Evolutionary conservation across 2,329 filamentous ascomycete species (phyloP).

Genomic region (Fusarium chaquense): DNA sequence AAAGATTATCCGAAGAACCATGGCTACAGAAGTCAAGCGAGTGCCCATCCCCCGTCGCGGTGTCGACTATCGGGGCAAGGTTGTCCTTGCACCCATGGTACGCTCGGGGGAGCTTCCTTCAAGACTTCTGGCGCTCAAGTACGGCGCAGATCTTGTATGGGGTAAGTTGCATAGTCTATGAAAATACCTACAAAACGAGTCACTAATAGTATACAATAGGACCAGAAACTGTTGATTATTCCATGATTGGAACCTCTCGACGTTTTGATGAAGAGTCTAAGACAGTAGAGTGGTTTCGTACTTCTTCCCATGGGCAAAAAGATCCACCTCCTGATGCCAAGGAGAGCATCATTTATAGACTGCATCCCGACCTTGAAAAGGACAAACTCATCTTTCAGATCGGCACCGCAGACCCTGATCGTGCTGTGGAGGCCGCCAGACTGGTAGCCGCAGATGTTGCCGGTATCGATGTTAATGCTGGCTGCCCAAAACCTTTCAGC

Average conservation of each 20-base stretch:
- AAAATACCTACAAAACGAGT: background rate
- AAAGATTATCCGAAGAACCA: slow-evolving; percentile 61
- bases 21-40: slow-evolving; percentile 70
- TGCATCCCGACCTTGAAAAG: slow-evolving; percentile 82
- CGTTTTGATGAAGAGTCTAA: slow-evolving; percentile 79
- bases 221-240: slow-evolving; percentile 92
- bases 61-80: slow-evolving; percentile 92
- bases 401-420: slow-evolving; percentile 84
- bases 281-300: slow-evolving; percentile 86
- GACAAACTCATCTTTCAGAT: slow-evolving; percentile 88
- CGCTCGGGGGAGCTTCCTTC: slow-evolving; percentile 96
- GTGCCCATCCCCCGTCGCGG: slow-evolving; percentile 89
- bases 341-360: slow-evolving; percentile 82
- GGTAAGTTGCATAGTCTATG: slow-evolving; percentile 63
- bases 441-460: slow-evolving; percentile 88
- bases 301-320: slow-evolving; percentile 76
- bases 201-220: slow-evolving; percentile 60
- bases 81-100: slow-evolving; percentile 98
- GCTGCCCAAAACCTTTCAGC: slow-evolving; percentile 98
- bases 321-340: slow-evolving; percentile 65
- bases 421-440: slow-evolving; percentile 85
- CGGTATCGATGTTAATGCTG: slow-evolving; percentile 96
- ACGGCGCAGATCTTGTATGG: slow-evolving; percentile 97
- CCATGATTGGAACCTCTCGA: slow-evolving; percentile 88
- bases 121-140: slow-evolving; percentile 87